Conservation (phyloP, 257 asterid species). For the Lycium ferocissimum region DNA sequence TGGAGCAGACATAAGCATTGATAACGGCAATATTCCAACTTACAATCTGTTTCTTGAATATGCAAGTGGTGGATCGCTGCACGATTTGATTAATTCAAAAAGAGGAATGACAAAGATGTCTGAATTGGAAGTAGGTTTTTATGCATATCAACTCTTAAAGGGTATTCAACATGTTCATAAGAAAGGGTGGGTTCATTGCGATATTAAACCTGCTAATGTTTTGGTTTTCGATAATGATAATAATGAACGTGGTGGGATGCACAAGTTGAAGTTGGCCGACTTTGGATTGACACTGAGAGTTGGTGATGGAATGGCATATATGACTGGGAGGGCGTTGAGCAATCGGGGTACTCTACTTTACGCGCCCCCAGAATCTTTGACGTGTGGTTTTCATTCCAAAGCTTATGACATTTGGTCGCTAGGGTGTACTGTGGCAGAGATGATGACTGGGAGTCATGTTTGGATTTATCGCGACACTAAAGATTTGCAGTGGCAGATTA, state of each 20-base stretch:
- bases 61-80: conserved; percentile 6
- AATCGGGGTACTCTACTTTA: neutral
- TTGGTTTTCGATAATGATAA: neutral
- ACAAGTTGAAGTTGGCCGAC: conserved; percentile 31
- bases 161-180: conserved; percentile 24
- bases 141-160: conserved; percentile 16
- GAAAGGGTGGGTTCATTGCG: conserved; percentile 31
- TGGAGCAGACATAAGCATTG: neutral
- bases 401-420: conserved; percentile 29
- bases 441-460: conserved; percentile 13
- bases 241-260: neutral
- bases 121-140: conserved; percentile 17
- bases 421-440: conserved; percentile 30
- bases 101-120: conserved; percentile 2
- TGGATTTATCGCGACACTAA: neutral
- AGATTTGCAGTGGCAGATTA: neutral
- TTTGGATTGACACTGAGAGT: conserved; percentile 27
- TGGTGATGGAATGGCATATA: neutral
- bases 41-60: conserved; percentile 29
- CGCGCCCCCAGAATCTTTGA: conserved; percentile 13
- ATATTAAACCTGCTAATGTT: conserved; percentile 33
- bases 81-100: neutral
- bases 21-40: neutral
- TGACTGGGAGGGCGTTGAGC: neutral
- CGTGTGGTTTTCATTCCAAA: neutral